Evolutionary conservation across 2,329 filamentous ascomycete genomes (phyloP), one percentile per base, ranked within the genome.

Genomic region (Colletotrichum camelliae): DNA sequence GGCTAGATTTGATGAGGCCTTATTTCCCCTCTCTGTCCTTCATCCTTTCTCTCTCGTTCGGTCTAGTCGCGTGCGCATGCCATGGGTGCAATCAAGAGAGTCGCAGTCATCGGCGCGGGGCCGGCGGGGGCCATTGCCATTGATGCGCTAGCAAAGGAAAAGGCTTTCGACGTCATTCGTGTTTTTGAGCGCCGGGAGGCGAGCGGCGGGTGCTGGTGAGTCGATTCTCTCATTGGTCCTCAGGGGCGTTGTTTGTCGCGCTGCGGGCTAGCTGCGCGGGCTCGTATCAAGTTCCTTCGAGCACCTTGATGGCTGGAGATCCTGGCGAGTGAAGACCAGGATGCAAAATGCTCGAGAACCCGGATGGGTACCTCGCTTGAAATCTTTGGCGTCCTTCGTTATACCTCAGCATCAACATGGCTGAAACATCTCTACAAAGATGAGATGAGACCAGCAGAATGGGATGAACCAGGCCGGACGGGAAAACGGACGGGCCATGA

Each of bases 121-220:
- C 91, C 92, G 8, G 87, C 89, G 4, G 91, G 91, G 4, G 89
- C 89, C 15, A 92, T 93, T 72, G 83, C 91, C 0, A 88, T 92
- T 4, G 91, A 93, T 84, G 91, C 91, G 6, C 82, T 93, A 35
- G 87, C 86, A 31, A 87, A 91, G 79, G 92, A 93, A 80, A 86
- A 90, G 76, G 80, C 84, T 1, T 93, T 93, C 79, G 89, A 92
- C 74, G 81, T 85, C 3, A 90, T 93, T 70, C 87, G 90, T 7
- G 90, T 93, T 0, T 93, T 93, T 80, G 92, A 93, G 80, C 85
- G 91, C 33, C 87, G 91, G 67, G 89, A 91, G 76, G 87, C 86
- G 16, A 85, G 90, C 2, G 92, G 91, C 67, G 92, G 92, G 21
- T 92, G 89, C 70, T 93, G 91, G 92, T 92, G 81, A 81, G 87